A percentile compares a stretch with the other conserved stretches of the same genome.
These are phyloP conservation scores for Diaporthe sp. DNA, from an alignment of 2,329 filamentous ascomycete species.

Conservation along the genomic window DNA sequence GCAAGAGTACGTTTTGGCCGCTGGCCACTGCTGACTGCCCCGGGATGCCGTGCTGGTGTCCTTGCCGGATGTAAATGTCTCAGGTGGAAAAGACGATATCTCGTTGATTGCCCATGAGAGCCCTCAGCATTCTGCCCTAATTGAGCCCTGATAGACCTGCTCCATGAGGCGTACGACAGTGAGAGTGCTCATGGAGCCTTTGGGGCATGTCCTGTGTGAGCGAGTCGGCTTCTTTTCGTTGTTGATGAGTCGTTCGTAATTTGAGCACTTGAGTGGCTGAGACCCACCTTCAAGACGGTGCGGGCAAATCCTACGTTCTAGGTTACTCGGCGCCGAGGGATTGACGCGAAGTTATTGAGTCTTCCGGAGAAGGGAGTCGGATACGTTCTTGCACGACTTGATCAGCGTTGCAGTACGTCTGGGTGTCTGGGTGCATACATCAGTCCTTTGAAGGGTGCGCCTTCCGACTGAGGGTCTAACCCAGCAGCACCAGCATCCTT, in stretches of 20 bases:
- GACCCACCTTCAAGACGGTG: neutral
- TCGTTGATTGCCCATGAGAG: neutral
- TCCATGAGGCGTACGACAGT: neutral
- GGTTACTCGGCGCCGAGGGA: neutral
- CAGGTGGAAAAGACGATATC: neutral
- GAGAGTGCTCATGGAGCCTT: neutral
- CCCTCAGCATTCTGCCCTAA: neutral
- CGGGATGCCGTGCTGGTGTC: neutral
- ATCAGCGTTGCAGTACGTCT: neutral
- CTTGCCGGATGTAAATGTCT: neutral
- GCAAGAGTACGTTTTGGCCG: neutral
- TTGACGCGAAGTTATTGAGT: neutral
- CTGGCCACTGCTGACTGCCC: neutral
- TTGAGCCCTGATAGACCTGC: conserved; percentile 6
- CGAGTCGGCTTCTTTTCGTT: neutral
- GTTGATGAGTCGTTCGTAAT: neutral
- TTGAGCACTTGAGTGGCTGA: neutral
- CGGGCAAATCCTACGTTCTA: neutral
- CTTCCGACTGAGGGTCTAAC: neutral
- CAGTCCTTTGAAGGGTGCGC: neutral
- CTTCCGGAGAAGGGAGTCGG: neutral
- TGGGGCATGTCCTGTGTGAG: neutral
- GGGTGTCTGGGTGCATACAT: neutral
- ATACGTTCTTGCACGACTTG: neutral
- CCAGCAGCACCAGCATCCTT: conserved; percentile 2